Percentiles rank a stretch among this genome's conserved stretches.
phyloP scores from a whole-genome alignment of 2,329 filamentous ascomycete species.

The Harringtonia lauricola region DNA sequence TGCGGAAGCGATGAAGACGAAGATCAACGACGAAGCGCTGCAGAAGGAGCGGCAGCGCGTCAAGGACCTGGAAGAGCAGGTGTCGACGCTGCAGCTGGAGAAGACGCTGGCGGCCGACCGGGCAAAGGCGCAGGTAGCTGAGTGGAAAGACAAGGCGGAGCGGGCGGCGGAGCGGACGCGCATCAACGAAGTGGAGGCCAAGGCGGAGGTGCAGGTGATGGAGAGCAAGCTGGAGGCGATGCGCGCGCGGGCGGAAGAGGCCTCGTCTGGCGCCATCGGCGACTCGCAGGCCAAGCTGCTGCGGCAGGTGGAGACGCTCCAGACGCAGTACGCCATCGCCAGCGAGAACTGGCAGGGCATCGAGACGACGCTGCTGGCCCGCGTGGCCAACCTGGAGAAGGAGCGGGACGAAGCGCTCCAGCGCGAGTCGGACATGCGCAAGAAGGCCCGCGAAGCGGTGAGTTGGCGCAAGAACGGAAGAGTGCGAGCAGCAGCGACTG shows the following conservation, averaged over 20 bases:
- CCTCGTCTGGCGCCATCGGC: constrained; percentile 67
- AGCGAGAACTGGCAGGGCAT: constrained; percentile 98
- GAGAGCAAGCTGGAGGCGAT: constrained; percentile 87
- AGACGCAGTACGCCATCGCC: constrained; percentile 88
- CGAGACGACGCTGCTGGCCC: constrained; percentile 71
- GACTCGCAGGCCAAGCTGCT: constrained; percentile 83
- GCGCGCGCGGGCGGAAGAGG: constrained; percentile 78
- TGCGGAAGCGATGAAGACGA: constrained; percentile 55
- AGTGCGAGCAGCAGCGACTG: not conserved
- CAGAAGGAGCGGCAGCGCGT: constrained; percentile 48
- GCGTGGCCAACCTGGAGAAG: constrained; percentile 70
- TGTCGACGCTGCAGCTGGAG: constrained; percentile 63
- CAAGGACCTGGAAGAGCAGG: constrained; percentile 43
- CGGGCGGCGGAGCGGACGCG: constrained; percentile 60
- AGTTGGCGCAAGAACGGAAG: constrained; percentile 19
- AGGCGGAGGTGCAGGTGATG: constrained; percentile 63
- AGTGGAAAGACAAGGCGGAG: constrained; percentile 62
- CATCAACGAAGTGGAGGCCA: constrained; percentile 63
- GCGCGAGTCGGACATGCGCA: constrained; percentile 77
- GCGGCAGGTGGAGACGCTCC: constrained; percentile 87
- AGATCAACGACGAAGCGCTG: constrained; percentile 55
- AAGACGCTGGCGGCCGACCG: constrained; percentile 61
- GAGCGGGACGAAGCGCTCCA: constrained; percentile 79
- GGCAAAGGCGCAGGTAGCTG: constrained; percentile 55
- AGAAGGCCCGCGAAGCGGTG: constrained; percentile 80